These are phyloP conservation scores for Chenopodium berlandieri DNA, from an alignment of 148 eudicot genomes.

Conservation along the genomic window DNA sequence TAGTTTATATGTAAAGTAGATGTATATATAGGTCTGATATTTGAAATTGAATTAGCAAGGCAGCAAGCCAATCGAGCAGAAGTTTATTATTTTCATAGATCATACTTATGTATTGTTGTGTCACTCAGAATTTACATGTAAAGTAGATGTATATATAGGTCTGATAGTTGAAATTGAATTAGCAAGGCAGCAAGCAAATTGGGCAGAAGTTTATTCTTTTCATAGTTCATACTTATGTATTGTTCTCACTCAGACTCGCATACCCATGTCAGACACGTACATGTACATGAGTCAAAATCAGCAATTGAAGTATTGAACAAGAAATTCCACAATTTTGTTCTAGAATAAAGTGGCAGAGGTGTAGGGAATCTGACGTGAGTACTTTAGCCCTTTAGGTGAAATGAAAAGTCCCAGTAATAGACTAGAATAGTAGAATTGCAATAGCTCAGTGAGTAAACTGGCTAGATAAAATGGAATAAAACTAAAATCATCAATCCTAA, in stretches of 20 bases:
- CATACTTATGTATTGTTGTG: too few relatives aligned
- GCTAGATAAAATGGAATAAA: constrained; percentile 1
- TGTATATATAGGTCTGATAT: neutral
- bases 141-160: neutral
- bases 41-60: neutral
- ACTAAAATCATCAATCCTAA: neutral
- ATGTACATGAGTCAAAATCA: neutral
- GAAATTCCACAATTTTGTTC: neutral
- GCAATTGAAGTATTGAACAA: neutral
- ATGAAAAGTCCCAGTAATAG: neutral
- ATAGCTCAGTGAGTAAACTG: neutral
- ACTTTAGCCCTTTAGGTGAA: neutral
- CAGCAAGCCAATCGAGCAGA: neutral
- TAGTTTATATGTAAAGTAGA: neutral
- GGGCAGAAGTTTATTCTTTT: neutral
- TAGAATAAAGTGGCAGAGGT: neutral
- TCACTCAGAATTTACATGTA: neutral
- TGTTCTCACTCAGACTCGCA: neutral
- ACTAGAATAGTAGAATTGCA: neutral
- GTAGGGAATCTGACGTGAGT: neutral
- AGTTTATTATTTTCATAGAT: too few relatives aligned
- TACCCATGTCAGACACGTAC: neutral
- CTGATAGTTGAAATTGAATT: neutral
- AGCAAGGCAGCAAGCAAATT: neutral
- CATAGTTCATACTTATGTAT: neutral